Evolutionary conservation across 768 basidiomycete species (phyloP), one percentile per base, ranked within the genome.

Genomic region (Solioccasus polychromus): DNA sequence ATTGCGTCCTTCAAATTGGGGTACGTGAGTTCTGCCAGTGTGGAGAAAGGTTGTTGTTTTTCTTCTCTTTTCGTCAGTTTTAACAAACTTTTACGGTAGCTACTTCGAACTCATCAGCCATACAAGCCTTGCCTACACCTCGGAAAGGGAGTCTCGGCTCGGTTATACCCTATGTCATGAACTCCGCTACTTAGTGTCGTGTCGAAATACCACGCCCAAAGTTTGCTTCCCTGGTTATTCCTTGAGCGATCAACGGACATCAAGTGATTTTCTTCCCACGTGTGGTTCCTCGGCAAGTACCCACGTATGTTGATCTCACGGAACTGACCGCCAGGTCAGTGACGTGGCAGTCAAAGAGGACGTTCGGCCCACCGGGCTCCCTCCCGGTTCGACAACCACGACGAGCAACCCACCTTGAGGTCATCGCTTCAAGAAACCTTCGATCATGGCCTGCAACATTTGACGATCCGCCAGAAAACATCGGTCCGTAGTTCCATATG

Each of bases 261-360:
- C 24, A 29, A 22, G 39, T 15, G 19, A 28, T 28, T 8, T 19
- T 36, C 29, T 42, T 35, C 32, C 26, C 46, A 25, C 39, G 11
- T 20, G 10, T 6, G 8, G 19, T 5, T 30, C 31, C 47, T 20
- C n/a, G 23, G 31, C 41, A 32, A 42, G 32, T 9, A n/a, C 18
- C n/a, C 10, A 15, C 44, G 20, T 42, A 18, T 15, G 28, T 42
- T 29, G 14, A 24, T 36, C 42, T 23, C 43, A 30, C 44, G 29
- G 12, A 26, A 18, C 10, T 10, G 12, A 10, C 20, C 24, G 20
- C 20, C 35, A 43, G 38, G 18, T 4, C 28, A 11, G 28, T 36
- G 53, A 57, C 55, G 42, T 57, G 54, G 50, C 54, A 53, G 29
- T 15, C 40, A 30, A 23, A 25, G 14, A 10, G 34, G 20, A n/a